Base-by-base conservation (phyloP, 2,329 filamentous ascomycete genomes). In the Phialophora tarda region DNA sequence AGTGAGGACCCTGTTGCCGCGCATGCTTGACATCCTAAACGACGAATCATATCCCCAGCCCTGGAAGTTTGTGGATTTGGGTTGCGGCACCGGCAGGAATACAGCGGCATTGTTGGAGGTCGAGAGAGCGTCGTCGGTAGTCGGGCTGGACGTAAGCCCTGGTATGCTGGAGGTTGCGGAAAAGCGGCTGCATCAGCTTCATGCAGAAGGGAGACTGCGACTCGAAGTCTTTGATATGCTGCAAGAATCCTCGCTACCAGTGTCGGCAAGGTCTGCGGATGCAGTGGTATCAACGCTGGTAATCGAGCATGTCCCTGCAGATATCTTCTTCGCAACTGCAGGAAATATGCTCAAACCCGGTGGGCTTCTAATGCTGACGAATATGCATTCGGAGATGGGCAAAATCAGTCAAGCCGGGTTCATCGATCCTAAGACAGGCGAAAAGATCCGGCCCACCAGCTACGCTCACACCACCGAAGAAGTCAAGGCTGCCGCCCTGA, bases 311-410 rank as follows among this genome's bases (percentile, higher is more conserved):
- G 78, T 90, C 3, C 84, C 86, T 0, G 4, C 69, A 0, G 69
- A 75, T 0, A 85, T 82, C 72, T 89, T 89, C 77, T 89, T 90
- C 75, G 59, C 70, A 2, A 81, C 82, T 0, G 79, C 82, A 0
- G 71, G 78, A 0, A 69, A 72, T 11, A 75, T 85, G 0, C 74
- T 89, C 17, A 71, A 70, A 2, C 77, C 78, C 0, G 81, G 81
- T 0, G 86, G 84, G 0, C 75, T 82, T 56, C 76, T 88, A 4
- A 77, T 89, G 10, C 72, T 90, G n/a, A 89, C 87, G 0, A 90
- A 89, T 72, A 90, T 90, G 88, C 88, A 90, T 74, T 76, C 81
- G 1, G 84, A 89, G 2, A 89, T 90, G 87, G 71, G 72, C 14
- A 53, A 28, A 11, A 79, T 82, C 17, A 84, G 83, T 28, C 86